Evolutionary conservation across 2,329 filamentous ascomycete species (phyloP), one percentile per base, ranked within the genome.

Genomic region (Neonectria hederae): DNA sequence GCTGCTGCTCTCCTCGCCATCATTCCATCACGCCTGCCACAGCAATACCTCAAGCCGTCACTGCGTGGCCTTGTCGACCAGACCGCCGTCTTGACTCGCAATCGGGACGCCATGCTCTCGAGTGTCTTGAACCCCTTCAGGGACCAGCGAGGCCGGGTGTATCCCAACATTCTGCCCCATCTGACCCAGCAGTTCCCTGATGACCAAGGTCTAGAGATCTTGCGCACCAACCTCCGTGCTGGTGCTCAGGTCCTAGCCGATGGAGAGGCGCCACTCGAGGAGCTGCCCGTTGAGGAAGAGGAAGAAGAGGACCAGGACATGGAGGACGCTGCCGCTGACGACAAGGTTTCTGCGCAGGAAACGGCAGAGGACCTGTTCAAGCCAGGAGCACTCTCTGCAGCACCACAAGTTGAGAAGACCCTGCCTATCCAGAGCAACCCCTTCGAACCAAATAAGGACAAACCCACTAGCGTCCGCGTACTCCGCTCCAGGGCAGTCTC

Each of bases 91-190:
- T 80, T 97, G 22, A 86, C 84, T 5, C 84, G 85, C 63, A 85
- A 90, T 76, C 89, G 89, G 74, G 83, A 89, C 32, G 90, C 92
- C 45, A 92, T 97, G 86, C 75, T 96, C 11, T 89, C 93, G 6
- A 95, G 93, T 76, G 89, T 97, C 13, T 82, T 97, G 63, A 93
- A 96, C 77, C 92, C 93, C 0, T 87, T 89, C 77, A 81, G 88
- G 66, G 83, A 89, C 73, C 82, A 87, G 73, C 84, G 89, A 75
- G 86, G 90, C 45, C 83, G 87, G 67, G 86, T 87, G 55, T 87
- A 89, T 65, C 84, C 91, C 28, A 96, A 90, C 76, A 90, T 97
- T 52, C 79, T 97, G 52, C 94, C 95, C 0, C 92, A 97, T 72
- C 81, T 97, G 26, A 87, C 89, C 8, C 86, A 89, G 59, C 85